Base-by-base conservation (phyloP, 2,329 filamentous ascomycete genomes). In the Teratosphaeriaceae sp. region DNA sequence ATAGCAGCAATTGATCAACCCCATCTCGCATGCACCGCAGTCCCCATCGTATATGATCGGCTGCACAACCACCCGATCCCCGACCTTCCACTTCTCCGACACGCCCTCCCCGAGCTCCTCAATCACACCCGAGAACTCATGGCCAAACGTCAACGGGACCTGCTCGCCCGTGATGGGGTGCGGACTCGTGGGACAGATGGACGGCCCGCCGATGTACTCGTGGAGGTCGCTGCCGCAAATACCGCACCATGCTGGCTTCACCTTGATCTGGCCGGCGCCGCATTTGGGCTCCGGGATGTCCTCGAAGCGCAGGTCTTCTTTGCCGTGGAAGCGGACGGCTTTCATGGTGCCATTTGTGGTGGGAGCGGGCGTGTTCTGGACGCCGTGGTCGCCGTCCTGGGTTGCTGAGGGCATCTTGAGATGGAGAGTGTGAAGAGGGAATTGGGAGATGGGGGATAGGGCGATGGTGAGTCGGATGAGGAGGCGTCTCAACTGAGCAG, bases 221-320 rank as follows among this genome's bases (percentile, higher is more conserved):
- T 54, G 53, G 15, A 50, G 42, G 13, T 39, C 24, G 37, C 24
- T 27, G 22, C 55, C 55, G 43, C 55, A 57, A 29, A 57, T 56
- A 23, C 54, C 52, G 43, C 48, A 53, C 52, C 53, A 56, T 30
- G 48, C 48, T 19, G 55, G 47, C 23, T 54, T 50, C 38, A 56
- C 40, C 19, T 52, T 35, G 19, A 59, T 31, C 38, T 59, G 48
- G 5, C 43, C 49, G 19, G 48, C 43, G 6, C 34, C 31, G n/a
- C 47, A 46, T 21, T 42, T 30, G 5, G 55, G 56, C 29, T 52
- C 44, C 15, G 49, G 49, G 31, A 58, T 50, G 29, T 53, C 45
- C 13, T 59, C 54, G 33, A 58, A 36, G 18, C 56, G 47, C 26
- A 59, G 48, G 35, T 59, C 55, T 22, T 40, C 40, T n/a, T 46